A percentile compares a stretch with the other conserved stretches of the same genome.
phyloP scores from a whole-genome alignment of 1,139 yeast species.

The Saccharomyces hybrid region DNA sequence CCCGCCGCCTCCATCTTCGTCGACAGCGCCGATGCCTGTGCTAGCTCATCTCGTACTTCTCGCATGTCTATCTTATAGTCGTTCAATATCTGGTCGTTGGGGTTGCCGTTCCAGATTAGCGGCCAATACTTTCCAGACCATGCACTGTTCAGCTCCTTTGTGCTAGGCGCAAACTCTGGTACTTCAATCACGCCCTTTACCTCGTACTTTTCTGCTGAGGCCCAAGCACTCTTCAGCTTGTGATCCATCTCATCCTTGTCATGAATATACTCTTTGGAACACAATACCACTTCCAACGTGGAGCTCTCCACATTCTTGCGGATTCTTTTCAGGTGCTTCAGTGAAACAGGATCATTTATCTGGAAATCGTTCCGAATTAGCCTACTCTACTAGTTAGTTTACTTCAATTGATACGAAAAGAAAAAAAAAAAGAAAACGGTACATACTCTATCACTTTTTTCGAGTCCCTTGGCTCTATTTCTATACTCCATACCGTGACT shows the following conservation, averaged over 20 bases:
- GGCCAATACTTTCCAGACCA: conserved; percentile 83
- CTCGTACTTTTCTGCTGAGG: conserved; percentile 11
- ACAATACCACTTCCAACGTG: conserved; percentile 33
- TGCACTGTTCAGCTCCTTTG: conserved; percentile 51
- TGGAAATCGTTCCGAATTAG: conserved; percentile 22
- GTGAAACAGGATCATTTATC: conserved; percentile 34
- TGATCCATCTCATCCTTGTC: conserved; percentile 14
- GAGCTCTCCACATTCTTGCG: conserved; percentile 22
- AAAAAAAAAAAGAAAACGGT: conserved; percentile 14
- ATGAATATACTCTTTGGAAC: conserved; percentile 24
- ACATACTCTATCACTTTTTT: conserved; percentile 30
- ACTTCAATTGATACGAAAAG: conserved; percentile 9
- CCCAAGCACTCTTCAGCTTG: conserved; percentile 14
- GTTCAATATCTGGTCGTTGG: conserved; percentile 53
- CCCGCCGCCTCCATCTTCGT: neutral
- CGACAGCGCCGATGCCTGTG: conserved; percentile 4
- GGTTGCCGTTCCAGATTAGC: conserved; percentile 86
- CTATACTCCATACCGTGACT: conserved; percentile 51
- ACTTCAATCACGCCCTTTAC: conserved; percentile 32
- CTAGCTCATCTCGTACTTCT: conserved; percentile 25
- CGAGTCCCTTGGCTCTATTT: conserved; percentile 41
- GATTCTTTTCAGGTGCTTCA: conserved; percentile 41
- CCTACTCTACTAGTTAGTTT: conserved; percentile 15
- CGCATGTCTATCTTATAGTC: conserved; percentile 32
- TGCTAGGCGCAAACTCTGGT: conserved; percentile 50